Percentiles rank a stretch among this genome's conserved stretches.
These are phyloP conservation scores for Calonectria crousiana DNA, from an alignment of 2,329 filamentous ascomycete genomes.

Conservation along the genomic window DNA sequence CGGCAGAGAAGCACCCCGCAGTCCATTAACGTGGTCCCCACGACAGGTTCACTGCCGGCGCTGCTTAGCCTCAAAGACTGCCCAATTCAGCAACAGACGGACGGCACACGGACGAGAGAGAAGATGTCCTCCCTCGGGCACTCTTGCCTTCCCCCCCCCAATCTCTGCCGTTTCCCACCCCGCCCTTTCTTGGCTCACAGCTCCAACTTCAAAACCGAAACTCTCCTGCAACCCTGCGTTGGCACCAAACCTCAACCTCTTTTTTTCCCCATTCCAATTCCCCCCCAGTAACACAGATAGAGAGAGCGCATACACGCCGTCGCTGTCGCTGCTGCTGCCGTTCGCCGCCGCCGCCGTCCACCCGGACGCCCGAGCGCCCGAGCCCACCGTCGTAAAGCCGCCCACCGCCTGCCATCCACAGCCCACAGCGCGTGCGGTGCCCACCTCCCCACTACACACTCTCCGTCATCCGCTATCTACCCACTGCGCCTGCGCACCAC, in stretches of 20 bases:
- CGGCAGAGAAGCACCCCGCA: slow-evolving; percentile 18
- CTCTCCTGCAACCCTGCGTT: slow-evolving; percentile 3
- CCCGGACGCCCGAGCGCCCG: slow-evolving; percentile 45
- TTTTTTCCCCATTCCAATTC: background rate
- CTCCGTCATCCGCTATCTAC: background rate
- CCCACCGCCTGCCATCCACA: slow-evolving; percentile 29
- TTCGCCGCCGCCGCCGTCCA: slow-evolving; percentile 38
- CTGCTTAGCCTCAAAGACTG: slow-evolving; percentile 14
- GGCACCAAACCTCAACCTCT: slow-evolving; percentile 14
- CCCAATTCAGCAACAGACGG: slow-evolving; percentile 18
- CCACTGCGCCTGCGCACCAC: slow-evolving; percentile 3
- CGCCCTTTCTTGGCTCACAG: slow-evolving; percentile 15
- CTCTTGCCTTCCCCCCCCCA: background rate
- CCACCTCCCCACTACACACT: background rate
- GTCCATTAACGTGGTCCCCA: slow-evolving; percentile 16
- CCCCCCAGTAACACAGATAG: background rate
- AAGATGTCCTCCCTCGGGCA: background rate
- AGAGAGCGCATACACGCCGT: background rate
- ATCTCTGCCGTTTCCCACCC: slow-evolving; percentile 11
- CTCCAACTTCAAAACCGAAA: slow-evolving; percentile 12
- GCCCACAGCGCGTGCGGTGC: background rate
- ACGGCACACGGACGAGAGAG: slow-evolving; percentile 13
- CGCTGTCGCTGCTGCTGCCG: slow-evolving; percentile 24
- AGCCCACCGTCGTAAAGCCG: slow-evolving; percentile 37
- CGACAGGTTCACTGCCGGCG: slow-evolving; percentile 19